Evolutionary conservation across 345 rosid genomes (phyloP).

Genomic region (Euphorbia lathyris): DNA sequence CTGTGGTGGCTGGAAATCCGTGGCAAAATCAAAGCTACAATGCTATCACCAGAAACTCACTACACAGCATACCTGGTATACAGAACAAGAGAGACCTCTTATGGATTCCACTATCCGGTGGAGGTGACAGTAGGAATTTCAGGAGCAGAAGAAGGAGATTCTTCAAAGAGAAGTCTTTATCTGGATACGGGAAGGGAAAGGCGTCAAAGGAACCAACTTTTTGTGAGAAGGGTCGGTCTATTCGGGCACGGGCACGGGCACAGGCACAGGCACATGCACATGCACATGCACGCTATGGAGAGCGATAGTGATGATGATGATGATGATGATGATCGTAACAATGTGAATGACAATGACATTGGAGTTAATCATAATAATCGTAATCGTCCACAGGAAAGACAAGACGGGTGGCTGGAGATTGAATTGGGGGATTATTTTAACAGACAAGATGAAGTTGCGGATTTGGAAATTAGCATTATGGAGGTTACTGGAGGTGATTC

Average conservation of each 20-base stretch:
- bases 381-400: conserved; percentile 37
- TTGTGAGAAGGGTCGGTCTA: conserved; percentile 14
- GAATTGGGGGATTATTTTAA: conserved; percentile 49
- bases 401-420: conserved; percentile 66
- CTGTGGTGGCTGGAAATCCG: conserved; percentile 55
- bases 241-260: too few species aligned
- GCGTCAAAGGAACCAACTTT: neutral
- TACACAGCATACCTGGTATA: conserved; percentile 50
- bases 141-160: conserved; percentile 17
- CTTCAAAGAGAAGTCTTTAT: conserved; percentile 11
- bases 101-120: conserved; percentile 41
- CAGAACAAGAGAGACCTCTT: conserved; percentile 9
- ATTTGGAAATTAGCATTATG: conserved; percentile 40
- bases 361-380: neutral
- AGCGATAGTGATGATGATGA: too few species aligned
- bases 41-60: conserved; percentile 40
- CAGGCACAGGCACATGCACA: too few species aligned
- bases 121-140: conserved; percentile 32
- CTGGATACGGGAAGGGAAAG: conserved; percentile 15
- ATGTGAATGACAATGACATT: neutral
- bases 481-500: conserved; percentile 41
- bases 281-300: neutral
- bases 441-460: conserved; percentile 28
- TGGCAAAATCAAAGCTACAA: conserved; percentile 30
- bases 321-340: neutral